Evolutionary conservation across 306 rosid species (phyloP).

Genomic region (Pterocarpus macrocarpus): DNA sequence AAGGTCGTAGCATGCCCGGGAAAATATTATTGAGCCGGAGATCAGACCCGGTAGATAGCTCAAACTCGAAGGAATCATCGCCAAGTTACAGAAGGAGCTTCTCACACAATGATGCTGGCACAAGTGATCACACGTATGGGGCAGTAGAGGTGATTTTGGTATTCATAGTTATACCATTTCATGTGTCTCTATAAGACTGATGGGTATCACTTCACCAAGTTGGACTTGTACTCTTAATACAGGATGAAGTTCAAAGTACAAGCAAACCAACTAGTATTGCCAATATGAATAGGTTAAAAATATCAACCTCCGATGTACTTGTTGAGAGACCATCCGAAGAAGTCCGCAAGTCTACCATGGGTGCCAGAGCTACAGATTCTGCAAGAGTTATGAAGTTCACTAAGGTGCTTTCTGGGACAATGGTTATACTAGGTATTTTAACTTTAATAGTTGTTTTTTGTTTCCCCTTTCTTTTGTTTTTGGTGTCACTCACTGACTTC

Average conservation of each 20-base stretch:
- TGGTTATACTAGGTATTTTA: constrained; percentile 68
- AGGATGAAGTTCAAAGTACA: constrained; percentile 69
- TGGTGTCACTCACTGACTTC: background rate
- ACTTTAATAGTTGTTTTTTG: background rate
- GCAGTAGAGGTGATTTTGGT: constrained; percentile 57
- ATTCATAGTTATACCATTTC: background rate
- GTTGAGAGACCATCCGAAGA: constrained; percentile 57
- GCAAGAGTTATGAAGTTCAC: constrained; percentile 85
- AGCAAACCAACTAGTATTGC: constrained; percentile 50
- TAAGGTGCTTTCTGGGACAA: constrained; percentile 81
- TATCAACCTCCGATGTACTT: constrained; percentile 41
- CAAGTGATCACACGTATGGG: constrained; percentile 63
- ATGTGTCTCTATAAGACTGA: background rate
- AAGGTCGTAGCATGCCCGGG: constrained; percentile 90
- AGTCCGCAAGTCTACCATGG: constrained; percentile 59
- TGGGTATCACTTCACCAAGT: background rate
- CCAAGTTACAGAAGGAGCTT: constrained; percentile 67
- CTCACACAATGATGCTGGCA: constrained; percentile 67
- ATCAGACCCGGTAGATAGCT: constrained; percentile 50
- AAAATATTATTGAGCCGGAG: constrained; percentile 77
- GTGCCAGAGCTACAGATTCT: constrained; percentile 87
- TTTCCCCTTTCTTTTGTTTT: background rate
- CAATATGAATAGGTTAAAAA: constrained; percentile 57
- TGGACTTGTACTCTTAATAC: constrained; percentile 46
- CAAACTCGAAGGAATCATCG: constrained; percentile 52